Evolutionary conservation across 176 grass and related monocot species (phyloP), one percentile per base, ranked within the genome.

Genomic region (Oryza glumipatula): DNA sequence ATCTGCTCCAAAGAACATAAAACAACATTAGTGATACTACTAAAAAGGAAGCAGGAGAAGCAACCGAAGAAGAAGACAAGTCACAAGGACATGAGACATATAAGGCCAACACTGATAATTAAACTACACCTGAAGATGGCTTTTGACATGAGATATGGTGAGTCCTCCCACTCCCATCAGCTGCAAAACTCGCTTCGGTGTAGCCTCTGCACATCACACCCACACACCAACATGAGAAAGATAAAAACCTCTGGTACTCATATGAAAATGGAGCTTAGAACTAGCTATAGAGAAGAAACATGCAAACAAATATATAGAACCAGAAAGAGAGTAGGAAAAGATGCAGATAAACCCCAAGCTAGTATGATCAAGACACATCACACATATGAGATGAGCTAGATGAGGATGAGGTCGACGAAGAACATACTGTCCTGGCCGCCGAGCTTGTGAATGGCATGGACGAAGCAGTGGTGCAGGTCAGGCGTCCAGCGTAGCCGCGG

Each of bases 61-160:
- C 24, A 82, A 70, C 60, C 12, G 35, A 49, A 35, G 49, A 49
- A 35, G 49, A 77, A 45, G 21, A 44, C 12, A 32, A 56, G 38
- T 72, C 7, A 60, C 47, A 16, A 46, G 15, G 24, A 19, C 52
- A 63, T 23, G 22, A 26, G 22, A 3, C 45, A 60, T 28, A 41
- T 41, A 41, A 66, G 24, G 63, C 43, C 51, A 54, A 17, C 5
- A 17, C 5, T 68, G 21, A 80, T 52, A 38, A 38, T 38, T 38
- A 38, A 73, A 48, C 70, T 48, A 16, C 9, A 97, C 95, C 95
- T 97, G 95, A 17, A 97, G 90, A 67, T 97, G 95, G 81, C 95
- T 97, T 77, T 97, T 97, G 35, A 97, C 95, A 86, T 97, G 95
- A 82, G 95, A 92, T 81, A 94, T 94, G 78, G 92, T 97, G 36